These are phyloP conservation scores for Trichoderma sp. DNA, from an alignment of 2,329 filamentous ascomycete species.

Conservation along the genomic window DNA sequence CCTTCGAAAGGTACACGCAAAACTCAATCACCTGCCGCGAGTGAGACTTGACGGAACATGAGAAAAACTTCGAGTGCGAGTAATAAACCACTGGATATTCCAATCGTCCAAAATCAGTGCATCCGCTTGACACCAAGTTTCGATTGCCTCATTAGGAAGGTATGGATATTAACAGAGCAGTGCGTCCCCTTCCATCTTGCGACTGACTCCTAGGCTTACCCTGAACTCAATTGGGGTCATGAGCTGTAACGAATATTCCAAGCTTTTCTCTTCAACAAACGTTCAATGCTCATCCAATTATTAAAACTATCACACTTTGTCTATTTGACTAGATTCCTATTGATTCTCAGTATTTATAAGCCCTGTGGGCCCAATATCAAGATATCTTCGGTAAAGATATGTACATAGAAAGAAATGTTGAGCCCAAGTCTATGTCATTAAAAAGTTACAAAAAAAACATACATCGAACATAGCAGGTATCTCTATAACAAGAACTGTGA, in stretches of 20 bases:
- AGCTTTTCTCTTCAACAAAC: not conserved
- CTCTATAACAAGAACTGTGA: too few relatives aligned
- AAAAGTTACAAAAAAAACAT: too few relatives aligned
- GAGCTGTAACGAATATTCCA: too few relatives aligned
- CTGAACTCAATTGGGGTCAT: not conserved
- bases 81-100: not conserved
- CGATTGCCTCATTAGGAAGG: fast-evolving
- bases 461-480: too few relatives aligned
- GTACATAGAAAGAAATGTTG: too few relatives aligned
- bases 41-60: not conserved
- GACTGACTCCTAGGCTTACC: not conserved
- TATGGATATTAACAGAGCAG: not conserved
- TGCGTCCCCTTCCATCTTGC: not conserved
- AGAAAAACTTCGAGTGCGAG: not conserved
- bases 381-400: too few relatives aligned
- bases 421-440: too few relatives aligned
- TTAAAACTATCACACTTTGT: fast-evolving
- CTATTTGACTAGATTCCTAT: fast-evolving
- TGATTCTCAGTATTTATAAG: not conserved
- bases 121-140: not conserved
- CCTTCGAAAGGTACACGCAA: not conserved
- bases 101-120: fast-evolving
- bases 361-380: too few relatives aligned
- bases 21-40: not conserved
- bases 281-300: not conserved